phyloP scores from a whole-genome alignment of 768 basidiomycete genomes.

The Lactarius tabidus region DNA sequence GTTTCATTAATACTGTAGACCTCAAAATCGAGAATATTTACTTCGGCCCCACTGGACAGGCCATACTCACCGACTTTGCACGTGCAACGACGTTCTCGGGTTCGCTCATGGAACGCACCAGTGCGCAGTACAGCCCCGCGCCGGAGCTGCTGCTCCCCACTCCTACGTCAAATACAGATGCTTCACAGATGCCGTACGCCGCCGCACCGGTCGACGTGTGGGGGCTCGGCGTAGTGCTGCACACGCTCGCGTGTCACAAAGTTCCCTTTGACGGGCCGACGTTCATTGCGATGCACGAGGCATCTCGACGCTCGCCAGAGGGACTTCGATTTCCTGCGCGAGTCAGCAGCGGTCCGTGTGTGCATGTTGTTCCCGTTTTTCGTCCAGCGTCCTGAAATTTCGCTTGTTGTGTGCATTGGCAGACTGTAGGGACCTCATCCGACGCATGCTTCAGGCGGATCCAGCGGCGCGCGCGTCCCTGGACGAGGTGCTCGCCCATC shows the following conservation, averaged over 20 bases:
- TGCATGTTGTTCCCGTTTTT: not conserved
- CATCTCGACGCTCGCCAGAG: not conserved
- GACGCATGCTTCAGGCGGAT: constrained; percentile 1
- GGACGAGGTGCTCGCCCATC: not conserved
- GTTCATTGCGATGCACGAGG: not conserved
- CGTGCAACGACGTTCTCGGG: not conserved
- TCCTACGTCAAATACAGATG: not conserved
- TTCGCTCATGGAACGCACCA: not conserved
- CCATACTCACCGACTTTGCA: constrained; percentile 4
- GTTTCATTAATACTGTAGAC: not conserved
- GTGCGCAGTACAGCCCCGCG: constrained; percentile 3
- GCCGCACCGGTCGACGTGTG: constrained; percentile 10
- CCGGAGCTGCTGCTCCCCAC: not conserved
- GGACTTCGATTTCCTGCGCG: not conserved
- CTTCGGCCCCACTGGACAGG: not conserved
- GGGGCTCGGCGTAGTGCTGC: constrained; percentile 12
- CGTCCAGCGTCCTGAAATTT: not conserved
- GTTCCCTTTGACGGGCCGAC: not conserved
- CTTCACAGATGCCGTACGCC: constrained; percentile 1
- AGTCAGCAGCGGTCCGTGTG: constrained; percentile 2
- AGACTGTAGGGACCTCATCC: constrained; percentile 10
- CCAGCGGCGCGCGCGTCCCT: not conserved
- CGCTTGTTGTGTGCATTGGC: not conserved
- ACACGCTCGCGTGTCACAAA: not conserved
- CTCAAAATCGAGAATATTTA: constrained; percentile 4